These are phyloP conservation scores for Novymonas esmeraldas DNA, from an alignment of 208 protist species.

Conservation along the genomic window DNA sequence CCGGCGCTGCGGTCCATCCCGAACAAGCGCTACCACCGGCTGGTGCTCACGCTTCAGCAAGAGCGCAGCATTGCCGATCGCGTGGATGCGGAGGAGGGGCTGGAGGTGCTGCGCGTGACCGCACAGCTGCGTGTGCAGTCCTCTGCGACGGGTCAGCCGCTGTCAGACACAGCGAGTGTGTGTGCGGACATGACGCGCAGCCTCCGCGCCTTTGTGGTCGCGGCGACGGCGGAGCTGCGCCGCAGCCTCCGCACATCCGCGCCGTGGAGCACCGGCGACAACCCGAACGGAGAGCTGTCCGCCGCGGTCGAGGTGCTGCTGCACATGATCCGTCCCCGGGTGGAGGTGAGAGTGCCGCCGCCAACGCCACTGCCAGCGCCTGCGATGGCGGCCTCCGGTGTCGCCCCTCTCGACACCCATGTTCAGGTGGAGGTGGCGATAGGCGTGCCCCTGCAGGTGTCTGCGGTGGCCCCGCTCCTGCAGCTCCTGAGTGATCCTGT, in stretches of 20 bases:
- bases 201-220: slow-evolving; percentile 20
- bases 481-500: slow-evolving; percentile 23
- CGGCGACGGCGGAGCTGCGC: slow-evolving; percentile 17
- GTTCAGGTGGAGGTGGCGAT: slow-evolving; percentile 33
- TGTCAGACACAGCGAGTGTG: slow-evolving; percentile 20
- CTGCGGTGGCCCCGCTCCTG: slow-evolving; percentile 43
- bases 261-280: slow-evolving; percentile 37
- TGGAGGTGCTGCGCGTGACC: slow-evolving; percentile 46
- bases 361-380: background rate
- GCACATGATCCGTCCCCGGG: slow-evolving; percentile 36
- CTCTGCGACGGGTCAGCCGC: slow-evolving; percentile 8
- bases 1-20: slow-evolving; percentile 39
- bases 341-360: slow-evolving; percentile 25
- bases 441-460: slow-evolving; percentile 41
- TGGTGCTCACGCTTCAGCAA: slow-evolving; percentile 27
- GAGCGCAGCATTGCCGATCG: slow-evolving; percentile 37
- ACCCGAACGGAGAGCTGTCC: slow-evolving; percentile 34
- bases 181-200: slow-evolving; percentile 29
- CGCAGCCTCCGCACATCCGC: slow-evolving; percentile 30
- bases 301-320: slow-evolving; percentile 55
- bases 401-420: slow-evolving; percentile 15
- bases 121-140: slow-evolving; percentile 28
- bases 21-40: slow-evolving; percentile 42
- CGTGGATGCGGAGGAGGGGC: slow-evolving; percentile 23
- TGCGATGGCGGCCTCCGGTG: no score